Evolutionary conservation across 139 green algal species (phyloP), one percentile per base, ranked within the genome.

Genomic region (Diplosphaera chodatii): DNA sequence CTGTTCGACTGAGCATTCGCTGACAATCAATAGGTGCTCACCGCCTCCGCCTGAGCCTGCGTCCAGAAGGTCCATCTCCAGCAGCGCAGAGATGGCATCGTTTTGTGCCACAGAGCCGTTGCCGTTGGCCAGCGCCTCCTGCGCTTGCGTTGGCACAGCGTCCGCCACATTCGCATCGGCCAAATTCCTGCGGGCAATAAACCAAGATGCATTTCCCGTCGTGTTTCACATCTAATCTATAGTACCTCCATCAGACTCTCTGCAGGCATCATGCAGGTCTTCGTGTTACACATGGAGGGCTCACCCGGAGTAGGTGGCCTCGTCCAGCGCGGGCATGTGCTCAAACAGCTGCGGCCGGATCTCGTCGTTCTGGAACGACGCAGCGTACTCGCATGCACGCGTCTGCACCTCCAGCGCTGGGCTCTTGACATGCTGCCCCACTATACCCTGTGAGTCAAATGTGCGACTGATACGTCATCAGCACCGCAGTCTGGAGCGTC

Each of bases 261-360:
- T n/a, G n/a, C n/a, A n/a, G n/a, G n/a, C n/a, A n/a, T n/a, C n/a
- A n/a, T n/a, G n/a, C n/a, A n/a, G n/a, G n/a, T n/a, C n/a, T n/a
- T n/a, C n/a, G n/a, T n/a, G n/a, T n/a, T n/a, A n/a, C n/a, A n/a
- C n/a, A n/a, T 66, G 16, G n/a, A 30, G 28, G 16, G 15, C 21
- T 10, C 48, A 59, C 41, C 28, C 65, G 4, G 80, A 67, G 67
- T 92, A 90, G 48, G 88, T 77, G 25, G 74, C 75, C 76, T 96
- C 93, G 64, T 98, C 89, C 70, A 97, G 67, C 2, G 92, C 78
- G 1, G 94, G 94, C 81, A 98, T 98, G 77, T 84, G 89, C 80
- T 98, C 94, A 72, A 97, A 78, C 64, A 98, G 83, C 77, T 92
- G 77, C 3, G 80, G 62, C 29, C 72, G 74, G 27, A 94, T 81